Percentiles rank a stretch among this genome's conserved stretches.
These are phyloP conservation scores for Podospora conica DNA, from an alignment of 495 filamentous ascomycete genomes.

Conservation along the genomic window DNA sequence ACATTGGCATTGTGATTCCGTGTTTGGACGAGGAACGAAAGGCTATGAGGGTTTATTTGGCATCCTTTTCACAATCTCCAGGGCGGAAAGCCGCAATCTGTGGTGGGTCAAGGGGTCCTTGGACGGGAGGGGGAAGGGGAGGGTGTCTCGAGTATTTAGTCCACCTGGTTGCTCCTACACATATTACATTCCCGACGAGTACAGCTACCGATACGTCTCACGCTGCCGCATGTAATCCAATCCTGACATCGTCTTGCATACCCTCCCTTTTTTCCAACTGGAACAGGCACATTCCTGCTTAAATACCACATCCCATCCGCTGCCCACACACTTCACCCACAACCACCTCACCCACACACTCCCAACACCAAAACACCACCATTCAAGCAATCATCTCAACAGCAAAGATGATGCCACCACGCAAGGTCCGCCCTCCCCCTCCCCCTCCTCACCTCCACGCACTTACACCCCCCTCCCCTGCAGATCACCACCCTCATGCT, in stretches of 20 bases:
- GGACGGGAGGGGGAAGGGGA: neutral
- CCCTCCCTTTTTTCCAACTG: no score
- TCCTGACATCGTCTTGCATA: no score
- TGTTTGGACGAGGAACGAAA: neutral
- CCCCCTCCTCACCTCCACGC: neutral
- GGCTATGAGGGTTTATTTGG: neutral
- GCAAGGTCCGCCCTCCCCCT: neutral
- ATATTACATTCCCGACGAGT: no score
- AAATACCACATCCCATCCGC: no score
- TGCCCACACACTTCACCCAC: no score
- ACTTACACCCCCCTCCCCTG: slow-evolving; percentile 1
- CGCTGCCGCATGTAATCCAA: no score
- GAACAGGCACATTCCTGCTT: no score
- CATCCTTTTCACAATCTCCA: neutral
- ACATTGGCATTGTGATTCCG: neutral
- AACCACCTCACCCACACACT: no score
- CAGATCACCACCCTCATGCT: slow-evolving; percentile 60
- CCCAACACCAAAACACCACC: no score
- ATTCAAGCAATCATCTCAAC: neutral
- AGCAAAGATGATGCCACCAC: neutral
- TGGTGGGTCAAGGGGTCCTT: no score
- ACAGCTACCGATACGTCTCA: no score
- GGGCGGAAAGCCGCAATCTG: neutral
- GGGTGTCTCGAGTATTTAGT: neutral
- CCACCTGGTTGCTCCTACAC: neutral